Base-by-base conservation (phyloP, 371 early-diverging fungal genomes). In the Rhizomucor miehei region DNA sequence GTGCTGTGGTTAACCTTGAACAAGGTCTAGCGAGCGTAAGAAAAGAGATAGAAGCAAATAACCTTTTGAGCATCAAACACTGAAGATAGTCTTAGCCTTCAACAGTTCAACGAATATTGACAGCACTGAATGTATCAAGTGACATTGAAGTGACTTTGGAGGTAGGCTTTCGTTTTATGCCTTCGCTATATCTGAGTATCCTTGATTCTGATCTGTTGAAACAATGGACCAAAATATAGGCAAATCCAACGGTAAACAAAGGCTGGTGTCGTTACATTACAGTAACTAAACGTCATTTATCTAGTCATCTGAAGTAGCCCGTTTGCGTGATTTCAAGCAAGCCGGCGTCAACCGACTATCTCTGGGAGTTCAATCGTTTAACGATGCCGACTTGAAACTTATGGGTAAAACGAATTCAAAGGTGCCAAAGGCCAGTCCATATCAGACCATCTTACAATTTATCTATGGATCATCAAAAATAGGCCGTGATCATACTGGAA, bases 331-430 rank as follows among this genome's bases (percentile, higher is more conserved):
- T 0, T 86, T 88, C 47, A 73, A 66, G 23, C 52, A 54, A 3
- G 80, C 85, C 1, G 95, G 95, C 0, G 66, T 94, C 62, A 93
- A 86, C 51, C 80, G 95, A 29, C 65, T 90, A 10, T 91, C 92
- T 1, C 59, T 94, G 5, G 94, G 94, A 1, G 75, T 92, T n/a
- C 90, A 91, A 56, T 76, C 93, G 9, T 81, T 92, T 34, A 59
- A 85, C 38, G 75, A 79, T 35, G 37, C 39, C 5, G 79, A 74
- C 14, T 65, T 93, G 23, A 63, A 59, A 14, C 40, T 73, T 2
- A 48, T 76, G 3, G 77, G 73, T 61, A 49, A 40, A 29, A 25
- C n/a, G n/a, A n/a, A n/a, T n/a, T n/a, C n/a, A n/a, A n/a, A n/a
- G n/a, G n/a, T n/a, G n/a, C n/a, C n/a, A n/a, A n/a, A n/a, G n/a